phyloP scores from a whole-genome alignment of 1,284 basidiomycete genomes.

The Moniliophthora roreri region DNA sequence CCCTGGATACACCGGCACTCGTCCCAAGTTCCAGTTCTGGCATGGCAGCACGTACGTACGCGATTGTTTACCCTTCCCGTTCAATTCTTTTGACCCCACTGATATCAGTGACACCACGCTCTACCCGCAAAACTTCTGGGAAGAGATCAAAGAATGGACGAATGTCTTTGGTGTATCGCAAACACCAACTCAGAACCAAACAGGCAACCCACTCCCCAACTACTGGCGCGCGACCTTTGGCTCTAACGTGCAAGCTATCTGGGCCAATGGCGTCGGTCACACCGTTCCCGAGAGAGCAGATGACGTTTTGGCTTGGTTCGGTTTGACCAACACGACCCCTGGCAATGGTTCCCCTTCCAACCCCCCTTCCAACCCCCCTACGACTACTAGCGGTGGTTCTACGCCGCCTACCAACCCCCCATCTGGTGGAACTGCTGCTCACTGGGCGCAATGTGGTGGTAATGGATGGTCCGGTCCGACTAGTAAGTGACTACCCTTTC shows the following conservation, averaged over 20 bases:
- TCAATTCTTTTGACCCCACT: background rate
- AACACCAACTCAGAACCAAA: constrained; percentile 21
- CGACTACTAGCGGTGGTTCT: background rate
- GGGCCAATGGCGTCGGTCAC: constrained; percentile 11
- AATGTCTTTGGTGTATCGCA: constrained; percentile 30
- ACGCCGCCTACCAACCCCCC: background rate
- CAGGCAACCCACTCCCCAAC: constrained; percentile 3
- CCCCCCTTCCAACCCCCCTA: background rate
- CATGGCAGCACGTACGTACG: constrained; percentile 49
- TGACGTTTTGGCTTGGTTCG: constrained; percentile 16
- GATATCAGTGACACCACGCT: constrained; percentile 45
- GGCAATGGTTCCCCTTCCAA: background rate
- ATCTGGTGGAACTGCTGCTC: constrained; percentile 1
- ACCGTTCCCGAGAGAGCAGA: constrained; percentile 16
- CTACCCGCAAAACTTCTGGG: constrained; percentile 49
- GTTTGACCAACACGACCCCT: constrained; percentile 1
- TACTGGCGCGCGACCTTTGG: constrained; percentile 9
- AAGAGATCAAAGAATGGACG: constrained; percentile 40
- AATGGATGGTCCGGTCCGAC: constrained; percentile 1
- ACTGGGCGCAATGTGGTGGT: constrained; percentile 7
- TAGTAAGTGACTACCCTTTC: background rate
- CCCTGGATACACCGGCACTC: constrained; percentile 51
- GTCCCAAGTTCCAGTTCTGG: constrained; percentile 55
- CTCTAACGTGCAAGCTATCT: constrained; percentile 9
- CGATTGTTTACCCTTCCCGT: background rate